A percentile compares a stretch with the other conserved stretches of the same genome.
Conservation (phyloP, 768 basidiomycete species). For the Leucogyrophana mollusca region DNA sequence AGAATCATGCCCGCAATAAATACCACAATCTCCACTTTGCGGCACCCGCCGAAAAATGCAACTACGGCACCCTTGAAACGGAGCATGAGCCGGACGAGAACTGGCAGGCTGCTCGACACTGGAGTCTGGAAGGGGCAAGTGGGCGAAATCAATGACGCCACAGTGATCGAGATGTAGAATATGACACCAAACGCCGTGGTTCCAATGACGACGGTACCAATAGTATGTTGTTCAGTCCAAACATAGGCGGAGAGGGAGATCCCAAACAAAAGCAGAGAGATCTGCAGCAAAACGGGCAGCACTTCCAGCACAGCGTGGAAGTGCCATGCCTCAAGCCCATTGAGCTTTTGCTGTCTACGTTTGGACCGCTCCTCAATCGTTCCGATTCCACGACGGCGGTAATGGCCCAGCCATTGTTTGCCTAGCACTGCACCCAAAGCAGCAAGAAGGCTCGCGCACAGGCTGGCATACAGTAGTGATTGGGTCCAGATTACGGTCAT, state of each 20-base stretch:
- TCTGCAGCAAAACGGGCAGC: conserved; percentile 16
- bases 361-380: conserved; percentile 13
- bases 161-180: conserved; percentile 16
- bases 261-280: conserved; percentile 20
- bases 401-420: conserved; percentile 12
- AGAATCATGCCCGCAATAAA: no score
- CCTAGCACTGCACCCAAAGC: conserved; percentile 12
- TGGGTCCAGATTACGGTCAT: conserved; percentile 5
- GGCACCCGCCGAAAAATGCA: no score
- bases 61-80: no score
- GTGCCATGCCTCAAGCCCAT: conserved; percentile 15
- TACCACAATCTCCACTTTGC: no score
- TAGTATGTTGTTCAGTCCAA: conserved; percentile 11
- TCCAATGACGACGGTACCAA: conserved; percentile 10
- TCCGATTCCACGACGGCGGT: conserved; percentile 10
- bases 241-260: conserved; percentile 12
- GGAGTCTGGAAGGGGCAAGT: conserved; percentile 19
- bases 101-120: conserved; percentile 6
- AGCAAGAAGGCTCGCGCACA: conserved; percentile 9
- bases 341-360: conserved; percentile 14
- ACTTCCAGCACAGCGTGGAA: conserved; percentile 12
- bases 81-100: not conserved
- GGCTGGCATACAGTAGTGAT: conserved; percentile 10
- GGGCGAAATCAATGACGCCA: conserved; percentile 11
- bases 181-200: conserved; percentile 9